phyloP scores from a whole-genome alignment of 495 filamentous ascomycete genomes.

The Aspergillus homomorphus region DNA sequence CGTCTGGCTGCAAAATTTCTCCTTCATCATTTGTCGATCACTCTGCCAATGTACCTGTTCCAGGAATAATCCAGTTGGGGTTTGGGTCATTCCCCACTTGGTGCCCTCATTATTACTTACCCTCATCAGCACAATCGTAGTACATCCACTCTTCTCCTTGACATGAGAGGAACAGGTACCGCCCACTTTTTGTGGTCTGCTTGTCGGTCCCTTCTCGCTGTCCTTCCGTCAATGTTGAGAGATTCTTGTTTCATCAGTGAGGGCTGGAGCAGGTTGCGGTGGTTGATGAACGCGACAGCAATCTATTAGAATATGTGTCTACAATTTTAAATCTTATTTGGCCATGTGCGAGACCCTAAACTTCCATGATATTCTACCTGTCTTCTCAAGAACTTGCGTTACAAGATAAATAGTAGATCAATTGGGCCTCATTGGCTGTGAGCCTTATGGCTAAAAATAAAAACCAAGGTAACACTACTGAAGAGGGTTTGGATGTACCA shows the following conservation, averaged over 20 bases:
- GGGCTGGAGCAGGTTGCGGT: background rate
- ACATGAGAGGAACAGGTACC: background rate
- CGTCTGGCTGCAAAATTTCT: slow-evolving; percentile 8
- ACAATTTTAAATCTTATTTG: slow-evolving; percentile 12
- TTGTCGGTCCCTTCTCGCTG: background rate
- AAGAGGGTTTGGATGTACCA: background rate
- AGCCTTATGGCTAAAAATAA: slow-evolving; percentile 22
- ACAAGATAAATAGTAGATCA: slow-evolving; percentile 26
- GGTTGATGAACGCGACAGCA: background rate
- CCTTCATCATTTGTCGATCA: slow-evolving; percentile 38
- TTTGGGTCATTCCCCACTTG: slow-evolving; percentile 23
- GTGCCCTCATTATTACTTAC: slow-evolving; percentile 13
- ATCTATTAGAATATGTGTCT: slow-evolving; percentile 3
- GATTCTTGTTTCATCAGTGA: background rate
- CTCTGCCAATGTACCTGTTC: slow-evolving; percentile 20
- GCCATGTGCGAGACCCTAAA: slow-evolving; percentile 11
- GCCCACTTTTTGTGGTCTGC: background rate
- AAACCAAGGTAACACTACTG: slow-evolving; percentile 15
- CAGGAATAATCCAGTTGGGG: slow-evolving; percentile 15
- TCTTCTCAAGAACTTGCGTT: slow-evolving; percentile 25
- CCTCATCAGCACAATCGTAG: background rate
- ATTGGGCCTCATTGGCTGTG: slow-evolving; percentile 16
- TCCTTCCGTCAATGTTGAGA: background rate
- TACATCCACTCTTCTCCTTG: background rate
- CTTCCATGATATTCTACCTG: slow-evolving; percentile 21